phyloP scores from a whole-genome alignment of 352 stramenopile species.

The Peronospora farinosa region DNA sequence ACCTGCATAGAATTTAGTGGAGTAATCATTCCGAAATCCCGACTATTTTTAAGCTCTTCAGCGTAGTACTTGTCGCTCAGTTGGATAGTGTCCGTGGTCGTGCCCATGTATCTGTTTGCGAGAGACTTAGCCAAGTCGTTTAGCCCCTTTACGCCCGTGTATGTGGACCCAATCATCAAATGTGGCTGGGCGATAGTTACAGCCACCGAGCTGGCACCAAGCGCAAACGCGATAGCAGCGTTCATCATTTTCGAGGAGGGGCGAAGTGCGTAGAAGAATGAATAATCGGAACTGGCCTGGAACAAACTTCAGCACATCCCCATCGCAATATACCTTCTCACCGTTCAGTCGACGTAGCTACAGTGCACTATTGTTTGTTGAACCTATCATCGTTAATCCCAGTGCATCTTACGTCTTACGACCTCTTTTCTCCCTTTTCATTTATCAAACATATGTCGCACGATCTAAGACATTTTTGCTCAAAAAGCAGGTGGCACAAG shows the following conservation, averaged over 20 bases:
- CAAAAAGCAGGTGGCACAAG: no score
- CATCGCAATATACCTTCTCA: no score
- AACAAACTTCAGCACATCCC: no score
- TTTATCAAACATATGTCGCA: no score
- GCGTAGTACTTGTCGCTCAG: conserved; percentile 22
- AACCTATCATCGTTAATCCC: no score
- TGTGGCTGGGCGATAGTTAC: conserved; percentile 10
- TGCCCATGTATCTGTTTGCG: conserved; percentile 28
- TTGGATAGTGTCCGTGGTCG: conserved; percentile 28
- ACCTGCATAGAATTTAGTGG: conserved; percentile 23
- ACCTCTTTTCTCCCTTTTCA: no score
- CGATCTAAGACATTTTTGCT: no score
- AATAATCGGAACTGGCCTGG: conserved; percentile 9
- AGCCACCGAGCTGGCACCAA: conserved; percentile 9
- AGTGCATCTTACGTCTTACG: no score
- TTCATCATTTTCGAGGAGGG: conserved; percentile 12
- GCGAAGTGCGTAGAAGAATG: conserved; percentile 4
- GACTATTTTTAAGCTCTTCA: conserved; percentile 18
- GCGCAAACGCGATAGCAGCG: conserved; percentile 9
- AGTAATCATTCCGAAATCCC: conserved; percentile 32
- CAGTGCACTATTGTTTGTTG: no score
- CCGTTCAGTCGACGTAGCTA: no score
- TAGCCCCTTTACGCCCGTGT: conserved; percentile 21
- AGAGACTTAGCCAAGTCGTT: conserved; percentile 24
- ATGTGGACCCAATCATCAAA: conserved; percentile 30